These are phyloP conservation scores for Balansia obtecta DNA, from an alignment of 2,329 filamentous ascomycete genomes.

Conservation along the genomic window DNA sequence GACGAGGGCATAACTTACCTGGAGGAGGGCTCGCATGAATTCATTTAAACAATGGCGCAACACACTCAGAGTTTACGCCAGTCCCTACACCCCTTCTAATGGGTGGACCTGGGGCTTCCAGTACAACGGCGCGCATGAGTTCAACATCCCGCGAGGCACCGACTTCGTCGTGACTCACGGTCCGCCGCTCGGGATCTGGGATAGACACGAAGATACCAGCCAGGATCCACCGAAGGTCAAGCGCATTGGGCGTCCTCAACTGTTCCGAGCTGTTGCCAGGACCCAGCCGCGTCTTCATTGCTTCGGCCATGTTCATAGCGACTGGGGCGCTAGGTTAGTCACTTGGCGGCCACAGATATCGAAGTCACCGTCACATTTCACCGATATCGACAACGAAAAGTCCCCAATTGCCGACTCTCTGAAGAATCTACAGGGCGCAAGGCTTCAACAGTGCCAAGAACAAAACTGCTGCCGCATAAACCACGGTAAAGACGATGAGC, in stretches of 20 bases:
- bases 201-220: neutral
- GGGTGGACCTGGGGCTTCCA: neutral
- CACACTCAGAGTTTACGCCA: neutral
- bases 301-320: slow-evolving; percentile 22
- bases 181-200: too few species aligned
- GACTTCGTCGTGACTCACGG: too few species aligned
- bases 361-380: slow-evolving; percentile 28
- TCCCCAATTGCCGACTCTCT: slow-evolving; percentile 26
- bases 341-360: slow-evolving; percentile 26
- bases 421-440: too few species aligned
- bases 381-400: slow-evolving; percentile 32
- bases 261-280: slow-evolving; percentile 18
- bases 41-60: slow-evolving; percentile 28
- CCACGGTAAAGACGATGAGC: too few species aligned
- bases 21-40: slow-evolving; percentile 28
- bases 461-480: too few species aligned
- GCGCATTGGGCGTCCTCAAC: slow-evolving; percentile 17
- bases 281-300: slow-evolving; percentile 22
- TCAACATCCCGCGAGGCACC: too few species aligned
- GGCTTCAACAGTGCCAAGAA: too few species aligned
- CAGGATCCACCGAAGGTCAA: slow-evolving; percentile 6
- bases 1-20: slow-evolving; percentile 24
- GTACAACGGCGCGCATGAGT: neutral
- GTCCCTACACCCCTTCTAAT: neutral
- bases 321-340: slow-evolving; percentile 30